Base-by-base conservation (phyloP, 208 protist species). In the Phytomonas francai region DNA sequence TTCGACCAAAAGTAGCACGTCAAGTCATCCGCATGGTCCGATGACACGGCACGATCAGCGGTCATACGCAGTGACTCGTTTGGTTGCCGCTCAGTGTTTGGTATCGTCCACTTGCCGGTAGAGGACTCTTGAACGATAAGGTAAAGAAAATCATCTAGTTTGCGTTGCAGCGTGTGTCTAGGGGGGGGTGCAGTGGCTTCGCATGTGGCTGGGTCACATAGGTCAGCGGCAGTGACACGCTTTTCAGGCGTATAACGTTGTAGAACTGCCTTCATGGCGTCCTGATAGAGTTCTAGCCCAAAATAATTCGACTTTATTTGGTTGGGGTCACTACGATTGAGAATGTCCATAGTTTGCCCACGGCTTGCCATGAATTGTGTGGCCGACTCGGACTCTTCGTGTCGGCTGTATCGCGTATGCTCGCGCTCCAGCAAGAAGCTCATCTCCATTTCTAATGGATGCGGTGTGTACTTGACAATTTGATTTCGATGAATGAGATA, bases 1-100 rank as follows among this genome's bases (percentile, higher is more conserved):
- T 91, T 91, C n/a, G 85, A 91, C 85, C 88, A 94, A 7, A 87
- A 39, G 68, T 87, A 91, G 68, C 72, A 77, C 57, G 89, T 82
- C 0, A 94, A 57, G 5, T 66, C 72, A 6, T 89, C 83, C 3
- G 31, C 73, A 65, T 94, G 81, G 65, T 91, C 81, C 34, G 56
- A 45, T 2, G 76, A 65, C 45, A 94, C 49, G 6, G 82, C 79
- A 30, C 88, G 80, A 61, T 91, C 86, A 8, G 64, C 81, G 2
- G 85, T 75, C 83, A 89, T 92, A 62, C 86, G 83, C 29, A 94
- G 83, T 39, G 88, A 88, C 76, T 94, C 85, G 45, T 54, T 65
- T 25, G 45, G 42, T 45, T 56, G 61, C 4, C 79, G 74, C 32
- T 56, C 51, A 8, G 86, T 83, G 16, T 75, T 68, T 30, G 88